These are phyloP conservation scores for Cucurbita moschata DNA, from an alignment of 306 rosid species.

Conservation along the genomic window DNA sequence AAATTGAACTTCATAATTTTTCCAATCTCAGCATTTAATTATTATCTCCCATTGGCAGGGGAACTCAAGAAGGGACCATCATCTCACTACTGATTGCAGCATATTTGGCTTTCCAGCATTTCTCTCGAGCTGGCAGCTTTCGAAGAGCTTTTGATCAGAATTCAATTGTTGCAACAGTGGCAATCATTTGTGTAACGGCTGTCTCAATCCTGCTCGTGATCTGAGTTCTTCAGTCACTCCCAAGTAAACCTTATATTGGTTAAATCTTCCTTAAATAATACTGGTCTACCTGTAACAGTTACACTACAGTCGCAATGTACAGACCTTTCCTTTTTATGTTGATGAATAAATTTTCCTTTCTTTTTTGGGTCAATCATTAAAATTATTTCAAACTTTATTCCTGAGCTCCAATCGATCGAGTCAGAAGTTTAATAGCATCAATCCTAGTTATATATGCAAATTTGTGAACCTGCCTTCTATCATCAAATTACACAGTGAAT, in stretches of 20 bases:
- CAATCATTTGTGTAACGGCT: constrained; percentile 30
- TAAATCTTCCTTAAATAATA: background rate
- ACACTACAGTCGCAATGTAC: background rate
- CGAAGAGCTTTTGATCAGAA: constrained; percentile 70
- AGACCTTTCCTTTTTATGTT: background rate
- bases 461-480: background rate
- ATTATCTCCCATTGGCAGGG: constrained; percentile 32
- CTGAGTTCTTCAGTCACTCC: constrained; percentile 16
- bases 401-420: background rate
- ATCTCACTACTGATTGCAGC: constrained; percentile 52
- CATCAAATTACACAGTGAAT: background rate
- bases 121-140: constrained; percentile 57
- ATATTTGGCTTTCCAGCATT: constrained; percentile 89
- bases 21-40: background rate
- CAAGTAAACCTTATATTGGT: background rate
- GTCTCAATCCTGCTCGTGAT: constrained; percentile 46
- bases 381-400: background rate
- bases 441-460: background rate
- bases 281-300: background rate
- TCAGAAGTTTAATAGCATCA: background rate
- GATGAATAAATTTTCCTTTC: background rate
- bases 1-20: background rate
- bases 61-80: constrained; percentile 61
- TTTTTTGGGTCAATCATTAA: background rate
- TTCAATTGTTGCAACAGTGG: constrained; percentile 68